Percentiles rank a stretch among this genome's conserved stretches.
Conservation (phyloP, 1,284 basidiomycete species). For the Naganishia liquefaciens region DNA sequence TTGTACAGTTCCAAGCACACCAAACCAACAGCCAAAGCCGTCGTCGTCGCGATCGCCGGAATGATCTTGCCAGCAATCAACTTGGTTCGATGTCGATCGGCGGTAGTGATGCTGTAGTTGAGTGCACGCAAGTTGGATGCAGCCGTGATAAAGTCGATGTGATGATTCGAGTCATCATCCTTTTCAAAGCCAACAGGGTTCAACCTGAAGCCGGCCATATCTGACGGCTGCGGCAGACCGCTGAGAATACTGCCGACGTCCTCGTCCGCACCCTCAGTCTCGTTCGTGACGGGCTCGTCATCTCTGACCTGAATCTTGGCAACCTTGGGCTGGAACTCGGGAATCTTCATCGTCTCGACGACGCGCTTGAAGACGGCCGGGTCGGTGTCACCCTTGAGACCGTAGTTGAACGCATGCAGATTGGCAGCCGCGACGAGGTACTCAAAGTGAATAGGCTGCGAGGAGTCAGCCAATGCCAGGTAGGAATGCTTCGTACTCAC, state of each 20-base stretch:
- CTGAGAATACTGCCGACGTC: constrained; percentile 64
- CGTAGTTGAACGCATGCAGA: constrained; percentile 97
- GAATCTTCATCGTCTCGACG: constrained; percentile 79
- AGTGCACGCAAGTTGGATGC: constrained; percentile 94
- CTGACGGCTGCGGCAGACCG: constrained; percentile 80
- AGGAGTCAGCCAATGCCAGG: constrained; percentile 27
- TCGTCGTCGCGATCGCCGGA: constrained; percentile 98
- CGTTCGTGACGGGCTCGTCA: constrained; percentile 75
- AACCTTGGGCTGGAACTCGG: constrained; percentile 89
- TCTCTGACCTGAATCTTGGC: constrained; percentile 95
- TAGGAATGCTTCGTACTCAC: constrained; percentile 58
- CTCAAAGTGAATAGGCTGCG: constrained; percentile 77
- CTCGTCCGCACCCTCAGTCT: constrained; percentile 54
- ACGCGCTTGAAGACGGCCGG: constrained; percentile 78
- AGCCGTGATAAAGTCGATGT: constrained; percentile 99
- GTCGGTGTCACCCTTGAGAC: constrained; percentile 86
- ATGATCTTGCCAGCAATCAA: constrained; percentile 99
- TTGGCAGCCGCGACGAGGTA: constrained; percentile 95
- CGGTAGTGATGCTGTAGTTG: constrained; percentile 89
- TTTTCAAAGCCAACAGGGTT: constrained; percentile 98
- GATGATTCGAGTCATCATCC: constrained; percentile 96
- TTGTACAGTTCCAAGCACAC: constrained; percentile 98
- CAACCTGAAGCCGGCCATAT: constrained; percentile 90
- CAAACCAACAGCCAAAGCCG: constrained; percentile 88
- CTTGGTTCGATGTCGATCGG: constrained; percentile 93